Evolutionary conservation across 164 flowering plant genomes (phyloP).

Genomic region (Houttuynia cordata): DNA sequence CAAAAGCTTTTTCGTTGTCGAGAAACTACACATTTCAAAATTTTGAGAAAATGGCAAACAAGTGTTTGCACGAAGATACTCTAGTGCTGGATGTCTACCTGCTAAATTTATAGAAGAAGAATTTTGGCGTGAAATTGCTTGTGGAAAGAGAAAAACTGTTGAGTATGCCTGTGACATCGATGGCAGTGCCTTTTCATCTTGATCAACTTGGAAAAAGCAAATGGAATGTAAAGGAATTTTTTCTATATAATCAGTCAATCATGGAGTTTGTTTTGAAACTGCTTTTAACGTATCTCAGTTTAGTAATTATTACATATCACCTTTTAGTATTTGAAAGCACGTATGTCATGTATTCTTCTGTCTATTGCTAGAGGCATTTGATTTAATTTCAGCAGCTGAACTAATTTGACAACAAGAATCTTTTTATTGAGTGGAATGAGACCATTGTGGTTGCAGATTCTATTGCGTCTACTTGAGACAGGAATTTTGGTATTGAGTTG

Average conservation of each 20-base stretch:
- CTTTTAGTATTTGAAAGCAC: too few relatives aligned
- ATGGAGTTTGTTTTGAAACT: too few relatives aligned
- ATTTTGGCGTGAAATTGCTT: conserved; percentile 94
- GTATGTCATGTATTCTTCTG: too few relatives aligned
- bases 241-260: too few relatives aligned
- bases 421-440: too few relatives aligned
- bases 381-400: too few relatives aligned
- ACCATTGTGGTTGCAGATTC: conserved; percentile 36
- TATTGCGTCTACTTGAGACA: conserved; percentile 59
- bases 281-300: too few relatives aligned
- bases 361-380: too few relatives aligned
- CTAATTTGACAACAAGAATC: too few relatives aligned
- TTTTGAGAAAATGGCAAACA: conserved; percentile 98
- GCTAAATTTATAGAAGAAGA: conserved; percentile 78
- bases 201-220: conserved; percentile 92
- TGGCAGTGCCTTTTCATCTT: conserved; percentile 97
- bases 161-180: conserved; percentile 99
- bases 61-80: conserved; percentile 86
- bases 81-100: conserved; percentile 86
- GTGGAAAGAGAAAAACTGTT: conserved; percentile 84
- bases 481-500: conserved; percentile 71
- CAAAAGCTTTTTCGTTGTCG: conserved; percentile 24
- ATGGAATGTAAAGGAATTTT: conserved; percentile 93
- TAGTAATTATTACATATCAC: too few relatives aligned
- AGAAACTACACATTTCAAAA: conserved; percentile 92